These are phyloP conservation scores for Haematococcus sp. DNA, from an alignment of 139 green algal species.

Conservation along the genomic window DNA sequence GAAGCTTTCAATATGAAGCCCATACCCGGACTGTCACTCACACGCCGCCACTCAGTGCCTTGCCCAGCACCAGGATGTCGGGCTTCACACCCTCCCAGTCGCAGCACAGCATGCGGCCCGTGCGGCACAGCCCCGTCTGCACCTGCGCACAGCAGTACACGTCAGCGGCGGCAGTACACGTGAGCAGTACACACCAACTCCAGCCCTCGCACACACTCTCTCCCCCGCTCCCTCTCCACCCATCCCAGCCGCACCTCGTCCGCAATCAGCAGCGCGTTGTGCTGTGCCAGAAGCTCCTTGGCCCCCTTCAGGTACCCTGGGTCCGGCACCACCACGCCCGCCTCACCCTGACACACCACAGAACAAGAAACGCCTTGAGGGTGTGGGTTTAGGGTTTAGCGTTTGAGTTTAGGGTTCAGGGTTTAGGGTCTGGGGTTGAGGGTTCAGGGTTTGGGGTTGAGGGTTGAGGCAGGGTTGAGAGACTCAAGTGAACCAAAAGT, in stretches of 20 bases:
- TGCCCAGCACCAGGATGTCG: constrained; percentile 92
- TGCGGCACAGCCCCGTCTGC: constrained; percentile 78
- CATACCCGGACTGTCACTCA: too few relatives aligned
- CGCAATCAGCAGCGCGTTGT: constrained; percentile 92
- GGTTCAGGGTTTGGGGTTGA: too few relatives aligned
- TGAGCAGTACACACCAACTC: neutral
- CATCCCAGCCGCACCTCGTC: constrained; percentile 73
- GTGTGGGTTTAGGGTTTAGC: too few relatives aligned
- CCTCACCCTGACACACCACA: constrained; percentile 68
- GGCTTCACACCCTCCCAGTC: constrained; percentile 87
- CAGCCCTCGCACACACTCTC: too few relatives aligned
- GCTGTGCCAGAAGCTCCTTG: constrained; percentile 76
- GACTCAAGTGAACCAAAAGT: too few relatives aligned
- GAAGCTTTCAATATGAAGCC: too few relatives aligned
- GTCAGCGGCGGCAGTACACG: neutral
- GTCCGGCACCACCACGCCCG: constrained; percentile 89
- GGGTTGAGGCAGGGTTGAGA: too few relatives aligned
- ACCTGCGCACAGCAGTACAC: constrained; percentile 39
- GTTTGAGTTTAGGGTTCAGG: too few relatives aligned
- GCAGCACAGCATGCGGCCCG: constrained; percentile 81
- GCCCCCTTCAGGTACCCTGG: constrained; percentile 81
- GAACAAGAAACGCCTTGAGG: too few relatives aligned
- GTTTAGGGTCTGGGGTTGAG: too few relatives aligned
- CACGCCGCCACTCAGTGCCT: constrained; percentile 41
- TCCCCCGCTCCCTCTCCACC: too few relatives aligned